A percentile compares a stretch with the other conserved stretches of the same genome.
Evolutionary conservation across 2,329 filamentous ascomycete species (phyloP).

Genomic region (Aspergillus flavus): DNA sequence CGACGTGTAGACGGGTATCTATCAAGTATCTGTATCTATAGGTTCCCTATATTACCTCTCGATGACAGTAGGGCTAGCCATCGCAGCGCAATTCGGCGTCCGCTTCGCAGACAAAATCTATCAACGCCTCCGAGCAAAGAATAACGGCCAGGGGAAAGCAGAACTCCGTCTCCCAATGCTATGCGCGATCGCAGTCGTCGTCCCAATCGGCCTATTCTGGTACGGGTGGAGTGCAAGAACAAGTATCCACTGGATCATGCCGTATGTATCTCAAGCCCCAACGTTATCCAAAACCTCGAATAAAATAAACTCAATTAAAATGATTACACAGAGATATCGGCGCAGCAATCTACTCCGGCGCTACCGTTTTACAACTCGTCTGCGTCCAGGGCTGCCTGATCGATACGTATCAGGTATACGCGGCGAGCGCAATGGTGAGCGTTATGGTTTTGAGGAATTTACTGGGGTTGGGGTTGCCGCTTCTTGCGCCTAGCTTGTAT

Average conservation of each 20-base stretch:
- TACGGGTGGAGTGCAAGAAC: slow-evolving; percentile 59
- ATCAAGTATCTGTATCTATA: slow-evolving; percentile 58
- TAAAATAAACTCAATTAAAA: no score
- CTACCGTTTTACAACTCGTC: slow-evolving; percentile 45
- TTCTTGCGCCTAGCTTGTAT: slow-evolving; percentile 11
- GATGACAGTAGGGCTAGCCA: slow-evolving; percentile 62
- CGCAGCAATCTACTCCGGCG: slow-evolving; percentile 51
- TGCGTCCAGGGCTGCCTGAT: slow-evolving; percentile 47
- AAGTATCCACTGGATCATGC: slow-evolving; percentile 55
- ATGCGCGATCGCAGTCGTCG: slow-evolving; percentile 53
- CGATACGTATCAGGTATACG: slow-evolving; percentile 40
- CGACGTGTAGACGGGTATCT: slow-evolving; percentile 56
- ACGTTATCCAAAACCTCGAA: no score
- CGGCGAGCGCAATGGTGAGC: slow-evolving; percentile 40
- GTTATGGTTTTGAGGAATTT: slow-evolving; percentile 29
- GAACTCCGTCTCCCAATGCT: slow-evolving; percentile 65
- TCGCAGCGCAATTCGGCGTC: slow-evolving; percentile 53
- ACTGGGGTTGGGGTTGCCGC: slow-evolving; percentile 5
- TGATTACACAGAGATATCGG: slow-evolving; percentile 46
- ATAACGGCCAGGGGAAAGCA: slow-evolving; percentile 48
- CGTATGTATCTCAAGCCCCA: slow-evolving; percentile 19
- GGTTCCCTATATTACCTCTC: slow-evolving; percentile 65
- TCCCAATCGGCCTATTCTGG: slow-evolving; percentile 56
- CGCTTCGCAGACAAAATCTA: slow-evolving; percentile 54
- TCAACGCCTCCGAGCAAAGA: slow-evolving; percentile 45